phyloP scores from a whole-genome alignment of 176 grass and related monocot genomes.

The Oryza meridionalis region DNA sequence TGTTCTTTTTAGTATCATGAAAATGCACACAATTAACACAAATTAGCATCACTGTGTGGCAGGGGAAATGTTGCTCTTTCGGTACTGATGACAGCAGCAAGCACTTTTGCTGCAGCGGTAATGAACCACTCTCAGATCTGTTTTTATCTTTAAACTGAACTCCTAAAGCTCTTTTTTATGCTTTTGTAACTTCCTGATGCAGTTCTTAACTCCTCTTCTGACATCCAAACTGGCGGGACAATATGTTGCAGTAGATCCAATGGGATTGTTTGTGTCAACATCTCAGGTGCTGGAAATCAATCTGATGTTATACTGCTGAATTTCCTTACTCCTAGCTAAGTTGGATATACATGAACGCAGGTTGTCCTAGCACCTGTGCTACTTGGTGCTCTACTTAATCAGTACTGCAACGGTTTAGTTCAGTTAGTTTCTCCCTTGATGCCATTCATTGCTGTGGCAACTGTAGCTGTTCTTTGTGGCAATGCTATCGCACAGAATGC shows the following conservation, averaged over 20 bases:
- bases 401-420: slow-evolving; percentile 72
- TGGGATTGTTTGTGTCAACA: slow-evolving; percentile 83
- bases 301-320: background rate
- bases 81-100: slow-evolving; percentile 88
- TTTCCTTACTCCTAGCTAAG: background rate
- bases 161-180: background rate
- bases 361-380: slow-evolving; percentile 92
- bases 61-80: slow-evolving; percentile 96
- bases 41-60: slow-evolving; percentile 39
- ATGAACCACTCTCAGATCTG: slow-evolving; percentile 29
- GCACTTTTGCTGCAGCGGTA: slow-evolving; percentile 88
- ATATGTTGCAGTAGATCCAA: slow-evolving; percentile 88
- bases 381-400: slow-evolving; percentile 84
- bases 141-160: background rate
- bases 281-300: slow-evolving; percentile 57
- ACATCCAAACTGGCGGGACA: slow-evolving; percentile 91
- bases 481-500: slow-evolving; percentile 91
- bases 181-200: slow-evolving; percentile 31
- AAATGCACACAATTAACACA: background rate
- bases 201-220: slow-evolving; percentile 91
- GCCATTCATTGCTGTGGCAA: slow-evolving; percentile 82
- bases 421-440: slow-evolving; percentile 79
- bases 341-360: slow-evolving; percentile 48
- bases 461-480: slow-evolving; percentile 86
- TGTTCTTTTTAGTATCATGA: background rate